Evolutionary conservation across 2,329 filamentous ascomycete genomes (phyloP).

Genomic region (Aspergillus sp.): DNA sequence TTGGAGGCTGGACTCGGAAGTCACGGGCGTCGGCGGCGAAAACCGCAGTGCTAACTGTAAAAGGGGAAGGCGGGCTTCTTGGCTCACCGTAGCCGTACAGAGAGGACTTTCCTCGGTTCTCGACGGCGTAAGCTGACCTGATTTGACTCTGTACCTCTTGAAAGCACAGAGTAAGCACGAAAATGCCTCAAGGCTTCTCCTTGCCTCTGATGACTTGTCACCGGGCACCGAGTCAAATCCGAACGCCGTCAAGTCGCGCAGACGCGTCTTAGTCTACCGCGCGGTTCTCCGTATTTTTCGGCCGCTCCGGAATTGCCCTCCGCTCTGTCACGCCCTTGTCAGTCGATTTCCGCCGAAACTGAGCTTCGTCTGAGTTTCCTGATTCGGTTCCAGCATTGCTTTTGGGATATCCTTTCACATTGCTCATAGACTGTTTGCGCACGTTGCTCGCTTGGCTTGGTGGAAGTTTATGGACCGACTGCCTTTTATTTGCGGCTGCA

Average conservation of each 20-base stretch:
- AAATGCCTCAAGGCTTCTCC: background rate
- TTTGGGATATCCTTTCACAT: too few relatives aligned
- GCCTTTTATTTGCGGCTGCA: too few relatives aligned
- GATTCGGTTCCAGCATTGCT: too few relatives aligned
- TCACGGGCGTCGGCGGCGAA: background rate
- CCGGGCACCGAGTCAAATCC: background rate
- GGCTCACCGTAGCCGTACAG: too few relatives aligned
- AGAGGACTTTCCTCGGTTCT: too few relatives aligned
- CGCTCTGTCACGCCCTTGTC: background rate
- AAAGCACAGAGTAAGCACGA: background rate
- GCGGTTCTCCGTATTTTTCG: background rate
- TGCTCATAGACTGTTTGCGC: too few relatives aligned
- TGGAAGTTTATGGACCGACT: too few relatives aligned
- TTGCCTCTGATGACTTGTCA: background rate
- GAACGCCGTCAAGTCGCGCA: background rate
- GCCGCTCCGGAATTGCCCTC: background rate
- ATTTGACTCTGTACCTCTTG: background rate
- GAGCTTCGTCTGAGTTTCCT: too few relatives aligned
- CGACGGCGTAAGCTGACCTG: background rate
- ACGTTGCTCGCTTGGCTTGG: too few relatives aligned
- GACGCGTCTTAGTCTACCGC: background rate
- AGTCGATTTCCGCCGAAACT: background rate
- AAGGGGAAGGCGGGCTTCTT: too few relatives aligned
- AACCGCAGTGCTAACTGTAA: background rate
- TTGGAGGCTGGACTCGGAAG: background rate